Conservation (phyloP, 1,139 yeast genomes). For the Lodderomyces orthopsilosis region DNA sequence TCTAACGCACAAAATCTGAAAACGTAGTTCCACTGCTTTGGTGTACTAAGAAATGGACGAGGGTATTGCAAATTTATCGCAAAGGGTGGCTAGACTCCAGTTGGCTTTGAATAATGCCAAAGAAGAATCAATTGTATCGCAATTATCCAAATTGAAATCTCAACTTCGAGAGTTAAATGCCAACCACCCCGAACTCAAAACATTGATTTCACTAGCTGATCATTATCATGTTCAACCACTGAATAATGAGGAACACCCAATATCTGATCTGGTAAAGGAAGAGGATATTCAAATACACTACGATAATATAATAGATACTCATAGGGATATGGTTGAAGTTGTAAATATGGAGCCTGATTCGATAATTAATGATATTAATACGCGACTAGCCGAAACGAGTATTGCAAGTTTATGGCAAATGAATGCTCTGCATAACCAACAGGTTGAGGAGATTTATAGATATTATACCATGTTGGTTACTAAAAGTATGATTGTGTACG, state of each 20-base stretch:
- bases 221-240: not conserved
- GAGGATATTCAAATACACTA: slow-evolving; percentile 21
- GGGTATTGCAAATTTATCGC: slow-evolving; percentile 6
- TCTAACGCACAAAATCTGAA: too few species aligned
- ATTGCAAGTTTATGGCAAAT: not conserved
- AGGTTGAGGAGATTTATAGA: slow-evolving; percentile 17
- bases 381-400: not conserved
- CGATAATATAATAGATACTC: slow-evolving; percentile 16
- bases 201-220: slow-evolving; percentile 18
- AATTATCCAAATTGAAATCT: slow-evolving; percentile 6
- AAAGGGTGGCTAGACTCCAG: slow-evolving; percentile 4
- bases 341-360: slow-evolving; percentile 21
- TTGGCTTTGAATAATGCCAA: slow-evolving; percentile 1
- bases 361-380: slow-evolving; percentile 20
- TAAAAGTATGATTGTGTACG: slow-evolving; percentile 30
- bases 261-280: slow-evolving; percentile 16
- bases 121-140: slow-evolving; percentile 5
- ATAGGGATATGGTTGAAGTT: slow-evolving; percentile 21
- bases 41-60: slow-evolving; percentile 8
- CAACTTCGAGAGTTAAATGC: slow-evolving; percentile 18
- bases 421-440: slow-evolving; percentile 3
- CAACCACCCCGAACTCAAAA: slow-evolving; percentile 21
- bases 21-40: too few species aligned
- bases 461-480: slow-evolving; percentile 23
- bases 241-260: not conserved